Base-by-base conservation (phyloP, 208 protist genomes). In the Trypanosoma grayi region DNA sequence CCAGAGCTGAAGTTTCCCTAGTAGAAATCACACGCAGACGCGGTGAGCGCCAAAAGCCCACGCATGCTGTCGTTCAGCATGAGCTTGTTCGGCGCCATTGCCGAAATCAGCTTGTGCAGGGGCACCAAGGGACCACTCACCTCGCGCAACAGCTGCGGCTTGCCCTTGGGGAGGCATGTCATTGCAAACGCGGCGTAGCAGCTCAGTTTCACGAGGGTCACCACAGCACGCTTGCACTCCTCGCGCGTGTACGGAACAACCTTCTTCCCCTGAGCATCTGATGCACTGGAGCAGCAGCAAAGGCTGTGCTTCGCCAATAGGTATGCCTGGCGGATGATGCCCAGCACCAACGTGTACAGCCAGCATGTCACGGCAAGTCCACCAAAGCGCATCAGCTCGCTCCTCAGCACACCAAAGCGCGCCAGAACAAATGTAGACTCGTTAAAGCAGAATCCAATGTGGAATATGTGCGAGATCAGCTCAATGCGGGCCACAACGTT, bases 21-120 rank as follows among this genome's bases (percentile, higher is more conserved):
- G 60, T 85, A 92, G 69, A 92, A 95, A 46, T 92, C 85, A 71
- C 88, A 95, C 66, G 89, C 48, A 61, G 89, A 85, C 8, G 81
- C 83, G 58, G 85, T 75, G 56, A 90, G 71, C 54, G 79, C 88
- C 47, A 95, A 73, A 10, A 70, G 39, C 44, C 88, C 88, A 66
- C 88, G 88, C 52, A 81, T 60, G 52, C 68, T 88, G 73, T 92
- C 73, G 70, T 69, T 75, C 47, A 92, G 72, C 46, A 67, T 48
- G 31, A 95, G 73, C 66, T 85, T 73, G 53, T 75, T 79, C 13
- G 88, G 88, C 14, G 85, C 69, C 59, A 95, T 81, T 27, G 81
- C 41, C 63, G 60, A 72, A 33, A 95, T 64, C 18, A 73, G 48
- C 62, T 79, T 73, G 77, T 95, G 82, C 54, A 92, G 66, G 28